Conservation (phyloP, 2,329 filamentous ascomycete species). For the Apiospora phragmitis region DNA sequence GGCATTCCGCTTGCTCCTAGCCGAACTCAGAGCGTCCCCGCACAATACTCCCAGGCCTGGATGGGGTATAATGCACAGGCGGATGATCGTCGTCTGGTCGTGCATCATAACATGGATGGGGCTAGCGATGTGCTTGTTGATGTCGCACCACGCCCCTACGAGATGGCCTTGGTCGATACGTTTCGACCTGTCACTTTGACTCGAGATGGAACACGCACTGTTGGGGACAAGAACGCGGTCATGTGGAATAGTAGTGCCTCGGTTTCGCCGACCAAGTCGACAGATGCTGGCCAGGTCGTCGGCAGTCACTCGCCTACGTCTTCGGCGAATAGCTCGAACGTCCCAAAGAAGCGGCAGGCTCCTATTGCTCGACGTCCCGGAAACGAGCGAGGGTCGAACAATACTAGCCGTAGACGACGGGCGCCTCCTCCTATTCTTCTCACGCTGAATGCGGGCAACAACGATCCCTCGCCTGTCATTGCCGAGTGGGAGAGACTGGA, state of each 20-base stretch:
- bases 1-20: background rate
- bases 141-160: background rate
- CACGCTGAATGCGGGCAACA: background rate
- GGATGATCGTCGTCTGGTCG: background rate
- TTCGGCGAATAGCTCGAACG: background rate
- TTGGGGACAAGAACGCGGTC: background rate
- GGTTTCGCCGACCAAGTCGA: background rate
- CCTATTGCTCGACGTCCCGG: background rate
- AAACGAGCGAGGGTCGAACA: background rate
- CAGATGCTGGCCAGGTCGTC: background rate
- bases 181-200: background rate
- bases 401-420: background rate
- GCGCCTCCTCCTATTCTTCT: background rate
- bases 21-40: background rate
- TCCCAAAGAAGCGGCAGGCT: background rate
- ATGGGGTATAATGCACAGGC: background rate
- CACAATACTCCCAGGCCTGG: background rate
- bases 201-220: background rate
- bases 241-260: background rate
- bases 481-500: slow-evolving; percentile 7
- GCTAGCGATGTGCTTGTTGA: background rate
- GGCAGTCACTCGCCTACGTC: background rate
- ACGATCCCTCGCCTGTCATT: background rate
- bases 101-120: background rate
- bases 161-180: background rate